A percentile compares a stretch with the other conserved stretches of the same genome.
These are phyloP conservation scores for Chytriomyces confervae DNA, from an alignment of 192 early-diverging fungal species.

Conservation along the genomic window DNA sequence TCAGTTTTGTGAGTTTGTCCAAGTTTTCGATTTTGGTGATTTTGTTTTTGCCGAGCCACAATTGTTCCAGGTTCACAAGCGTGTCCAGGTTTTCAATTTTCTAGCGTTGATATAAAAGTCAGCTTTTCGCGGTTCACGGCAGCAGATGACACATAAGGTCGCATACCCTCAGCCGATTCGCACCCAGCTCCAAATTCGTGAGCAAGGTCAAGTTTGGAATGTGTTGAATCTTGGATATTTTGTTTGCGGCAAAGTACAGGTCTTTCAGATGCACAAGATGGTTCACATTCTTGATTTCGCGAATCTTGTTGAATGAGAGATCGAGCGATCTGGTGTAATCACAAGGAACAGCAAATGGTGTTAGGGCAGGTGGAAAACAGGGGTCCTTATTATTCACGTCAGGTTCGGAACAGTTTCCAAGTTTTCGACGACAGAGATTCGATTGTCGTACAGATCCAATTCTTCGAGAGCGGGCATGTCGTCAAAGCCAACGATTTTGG, in stretches of 20 bases:
- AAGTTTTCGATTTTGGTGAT: slow-evolving; percentile 82
- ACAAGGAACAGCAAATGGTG: too few relatives aligned
- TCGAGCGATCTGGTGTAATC: slow-evolving; percentile 77
- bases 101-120: slow-evolving; percentile 37
- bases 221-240: slow-evolving; percentile 82
- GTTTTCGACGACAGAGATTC: slow-evolving; percentile 75
- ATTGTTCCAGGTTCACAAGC: slow-evolving; percentile 81
- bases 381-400: too few relatives aligned
- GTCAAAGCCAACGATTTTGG: slow-evolving; percentile 68
- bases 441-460: slow-evolving; percentile 96
- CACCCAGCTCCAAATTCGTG: slow-evolving; percentile 90
- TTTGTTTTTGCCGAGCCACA: slow-evolving; percentile 99
- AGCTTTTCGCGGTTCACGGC: neutral
- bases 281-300: slow-evolving; percentile 72
- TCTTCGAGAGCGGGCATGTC: slow-evolving; percentile 68
- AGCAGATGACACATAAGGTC: neutral
- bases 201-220: slow-evolving; percentile 69
- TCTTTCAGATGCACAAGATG: slow-evolving; percentile 67
- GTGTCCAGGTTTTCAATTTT: slow-evolving; percentile 81
- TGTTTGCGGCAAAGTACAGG: slow-evolving; percentile 93
- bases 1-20: slow-evolving; percentile 57
- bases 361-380: neutral
- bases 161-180: slow-evolving; percentile 86
- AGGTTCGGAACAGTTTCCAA: slow-evolving; percentile 62
- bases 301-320: slow-evolving; percentile 96